A percentile compares a stretch with the other conserved stretches of the same genome.
phyloP scores from a whole-genome alignment of 1,284 basidiomycete genomes.

The Fomes fomentarius region DNA sequence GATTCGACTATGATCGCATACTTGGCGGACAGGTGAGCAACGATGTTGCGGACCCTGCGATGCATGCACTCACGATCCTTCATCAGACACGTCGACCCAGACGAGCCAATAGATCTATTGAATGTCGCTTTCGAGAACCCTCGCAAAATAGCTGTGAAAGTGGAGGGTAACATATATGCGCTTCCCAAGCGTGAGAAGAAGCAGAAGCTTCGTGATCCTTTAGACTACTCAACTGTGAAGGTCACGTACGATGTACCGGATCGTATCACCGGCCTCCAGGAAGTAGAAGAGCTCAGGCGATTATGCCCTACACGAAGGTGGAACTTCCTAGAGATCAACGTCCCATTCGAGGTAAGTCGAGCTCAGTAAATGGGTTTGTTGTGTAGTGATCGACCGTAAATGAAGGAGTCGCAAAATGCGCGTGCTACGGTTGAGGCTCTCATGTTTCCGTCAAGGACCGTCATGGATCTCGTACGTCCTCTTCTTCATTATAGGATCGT shows the following conservation, averaged over 20 bases:
- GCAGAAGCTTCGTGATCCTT: constrained; percentile 30
- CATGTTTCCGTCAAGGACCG: constrained; percentile 83
- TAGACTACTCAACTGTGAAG: constrained; percentile 28
- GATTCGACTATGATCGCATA: constrained; percentile 88
- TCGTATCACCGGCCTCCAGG: constrained; percentile 78
- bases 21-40: constrained; percentile 68
- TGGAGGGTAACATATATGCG: constrained; percentile 50
- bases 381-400: constrained; percentile 5
- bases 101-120: constrained; percentile 89
- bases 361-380: background rate
- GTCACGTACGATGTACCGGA: constrained; percentile 81
- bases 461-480: constrained; percentile 86
- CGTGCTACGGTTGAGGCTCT: constrained; percentile 65
- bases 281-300: constrained; percentile 73
- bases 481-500: background rate
- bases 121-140: constrained; percentile 98
- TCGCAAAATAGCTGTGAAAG: constrained; percentile 57
- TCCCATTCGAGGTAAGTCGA: constrained; percentile 74
- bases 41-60: no score
- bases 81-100: constrained; percentile 64
- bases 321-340: constrained; percentile 92
- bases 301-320: constrained; percentile 79
- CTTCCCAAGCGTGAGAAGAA: constrained; percentile 45
- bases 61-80: background rate
- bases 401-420: constrained; percentile 66